Percentiles rank a stretch among this genome's conserved stretches.
phyloP scores from a whole-genome alignment of 805 yeast genomes.

The Starmerella bombicola region DNA sequence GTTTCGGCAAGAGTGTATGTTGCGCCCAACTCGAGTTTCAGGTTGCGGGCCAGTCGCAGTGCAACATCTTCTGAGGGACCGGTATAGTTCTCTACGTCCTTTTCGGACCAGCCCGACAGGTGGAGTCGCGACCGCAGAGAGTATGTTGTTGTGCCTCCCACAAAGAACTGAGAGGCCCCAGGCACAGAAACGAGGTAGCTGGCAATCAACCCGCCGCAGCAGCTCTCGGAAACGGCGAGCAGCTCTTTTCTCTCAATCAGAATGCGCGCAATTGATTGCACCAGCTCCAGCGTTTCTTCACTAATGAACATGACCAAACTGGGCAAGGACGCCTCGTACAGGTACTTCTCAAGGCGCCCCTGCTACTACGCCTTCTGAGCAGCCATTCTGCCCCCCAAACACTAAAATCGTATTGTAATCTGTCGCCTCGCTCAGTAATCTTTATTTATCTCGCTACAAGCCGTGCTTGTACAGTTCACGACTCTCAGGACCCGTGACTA shows the following conservation, averaged over 20 bases:
- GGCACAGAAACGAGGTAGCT: conserved; percentile 72
- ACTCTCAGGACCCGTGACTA: no score
- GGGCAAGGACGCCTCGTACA: no score
- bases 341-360: no score
- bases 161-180: conserved; percentile 72
- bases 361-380: no score
- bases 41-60: conserved; percentile 59
- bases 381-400: no score
- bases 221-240: conserved; percentile 62
- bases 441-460: no score
- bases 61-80: conserved; percentile 76
- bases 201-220: conserved; percentile 78
- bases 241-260: conserved; percentile 47
- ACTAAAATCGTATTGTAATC: no score
- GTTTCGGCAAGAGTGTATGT: conserved; percentile 75
- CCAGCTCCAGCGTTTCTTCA: conserved; percentile 38
- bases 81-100: conserved; percentile 58
- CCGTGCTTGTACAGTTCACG: no score
- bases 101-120: conserved; percentile 64
- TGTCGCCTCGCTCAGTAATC: no score
- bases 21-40: conserved; percentile 68
- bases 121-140: conserved; percentile 62
- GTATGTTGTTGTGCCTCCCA: conserved; percentile 74
- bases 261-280: conserved; percentile 44
- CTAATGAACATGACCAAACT: conserved; percentile 55